Evolutionary conservation across 192 early-diverging fungal species (phyloP).

Genomic region (Coemansia sp.): DNA sequence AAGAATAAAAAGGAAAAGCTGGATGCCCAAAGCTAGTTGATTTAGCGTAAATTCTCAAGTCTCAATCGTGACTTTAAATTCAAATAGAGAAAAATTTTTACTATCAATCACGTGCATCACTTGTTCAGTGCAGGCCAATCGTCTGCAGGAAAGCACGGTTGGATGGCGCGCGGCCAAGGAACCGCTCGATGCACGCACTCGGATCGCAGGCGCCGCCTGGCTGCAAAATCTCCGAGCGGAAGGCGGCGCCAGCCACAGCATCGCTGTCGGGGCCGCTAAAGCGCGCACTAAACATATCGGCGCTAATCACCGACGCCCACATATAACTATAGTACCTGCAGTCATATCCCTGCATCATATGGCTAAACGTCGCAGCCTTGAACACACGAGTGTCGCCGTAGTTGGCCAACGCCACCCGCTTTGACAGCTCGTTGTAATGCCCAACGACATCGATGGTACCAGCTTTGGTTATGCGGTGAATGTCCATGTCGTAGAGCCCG

Average conservation of each 20-base stretch:
- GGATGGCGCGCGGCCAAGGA: constrained; percentile 75
- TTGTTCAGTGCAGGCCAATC: constrained; percentile 43
- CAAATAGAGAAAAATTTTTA: background rate
- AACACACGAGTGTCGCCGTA: constrained; percentile 32
- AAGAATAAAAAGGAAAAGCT: too few species aligned
- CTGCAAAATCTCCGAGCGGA: constrained; percentile 15
- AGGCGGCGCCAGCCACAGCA: constrained; percentile 11
- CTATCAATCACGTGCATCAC: constrained; percentile 17
- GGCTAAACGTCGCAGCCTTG: constrained; percentile 54
- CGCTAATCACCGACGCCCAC: constrained; percentile 73
- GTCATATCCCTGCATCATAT: constrained; percentile 71
- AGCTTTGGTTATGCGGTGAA: constrained; percentile 58
- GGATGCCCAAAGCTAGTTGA: too few species aligned
- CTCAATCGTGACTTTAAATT: background rate
- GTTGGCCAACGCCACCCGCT: constrained; percentile 23
- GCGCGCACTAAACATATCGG: constrained; percentile 74
- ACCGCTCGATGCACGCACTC: constrained; percentile 62
- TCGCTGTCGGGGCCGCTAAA: constrained; percentile 54
- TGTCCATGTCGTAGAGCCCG: constrained; percentile 66
- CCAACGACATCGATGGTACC: constrained; percentile 36
- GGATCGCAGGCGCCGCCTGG: constrained; percentile 59
- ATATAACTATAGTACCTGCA: constrained; percentile 72
- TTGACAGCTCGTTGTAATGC: constrained; percentile 35
- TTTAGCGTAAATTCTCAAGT: background rate
- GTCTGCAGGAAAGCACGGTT: constrained; percentile 68